Conservation (phyloP, 164 flowering plant genomes). For the Aristolochia fimbriata region DNA sequence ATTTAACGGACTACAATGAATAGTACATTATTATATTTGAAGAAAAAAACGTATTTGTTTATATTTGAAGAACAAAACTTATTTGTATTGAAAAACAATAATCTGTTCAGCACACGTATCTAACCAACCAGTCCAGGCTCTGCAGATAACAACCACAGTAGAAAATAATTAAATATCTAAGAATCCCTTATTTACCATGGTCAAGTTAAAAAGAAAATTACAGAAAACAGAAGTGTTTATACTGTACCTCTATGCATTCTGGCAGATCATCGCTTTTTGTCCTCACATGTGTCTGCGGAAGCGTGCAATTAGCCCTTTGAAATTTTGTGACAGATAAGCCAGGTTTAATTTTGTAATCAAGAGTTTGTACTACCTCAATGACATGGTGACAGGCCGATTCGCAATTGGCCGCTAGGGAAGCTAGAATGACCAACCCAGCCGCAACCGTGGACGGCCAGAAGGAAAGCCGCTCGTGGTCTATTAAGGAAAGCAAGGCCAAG, state of each 20-base stretch:
- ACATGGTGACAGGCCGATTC: slow-evolving; percentile 39
- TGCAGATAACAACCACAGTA: slow-evolving; percentile 15
- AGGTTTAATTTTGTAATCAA: neutral
- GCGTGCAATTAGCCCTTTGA: neutral
- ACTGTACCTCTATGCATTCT: slow-evolving; percentile 62
- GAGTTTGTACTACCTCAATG: slow-evolving; percentile 38
- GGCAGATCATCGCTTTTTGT: slow-evolving; percentile 53
- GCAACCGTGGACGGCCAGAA: slow-evolving; percentile 90
- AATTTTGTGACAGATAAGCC: neutral
- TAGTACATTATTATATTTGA: too few relatives aligned
- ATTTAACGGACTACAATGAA: too few relatives aligned
- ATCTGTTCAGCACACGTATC: slow-evolving; percentile 17
- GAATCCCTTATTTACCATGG: neutral
- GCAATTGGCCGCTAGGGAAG: slow-evolving; percentile 38
- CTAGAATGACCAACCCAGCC: slow-evolving; percentile 72
- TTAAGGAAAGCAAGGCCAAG: slow-evolving; percentile 51
- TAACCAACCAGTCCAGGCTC: slow-evolving; percentile 66
- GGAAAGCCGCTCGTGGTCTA: slow-evolving; percentile 47
- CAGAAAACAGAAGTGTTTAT: neutral
- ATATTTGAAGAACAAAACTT: too few relatives aligned
- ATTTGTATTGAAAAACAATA: too few relatives aligned
- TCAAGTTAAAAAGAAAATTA: neutral
- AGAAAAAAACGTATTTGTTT: too few relatives aligned
- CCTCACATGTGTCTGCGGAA: slow-evolving; percentile 67
- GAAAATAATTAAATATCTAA: neutral